These are phyloP conservation scores for Pseudozyma tsukubaensis DNA, from an alignment of 1,284 basidiomycete genomes.

Conservation along the genomic window DNA sequence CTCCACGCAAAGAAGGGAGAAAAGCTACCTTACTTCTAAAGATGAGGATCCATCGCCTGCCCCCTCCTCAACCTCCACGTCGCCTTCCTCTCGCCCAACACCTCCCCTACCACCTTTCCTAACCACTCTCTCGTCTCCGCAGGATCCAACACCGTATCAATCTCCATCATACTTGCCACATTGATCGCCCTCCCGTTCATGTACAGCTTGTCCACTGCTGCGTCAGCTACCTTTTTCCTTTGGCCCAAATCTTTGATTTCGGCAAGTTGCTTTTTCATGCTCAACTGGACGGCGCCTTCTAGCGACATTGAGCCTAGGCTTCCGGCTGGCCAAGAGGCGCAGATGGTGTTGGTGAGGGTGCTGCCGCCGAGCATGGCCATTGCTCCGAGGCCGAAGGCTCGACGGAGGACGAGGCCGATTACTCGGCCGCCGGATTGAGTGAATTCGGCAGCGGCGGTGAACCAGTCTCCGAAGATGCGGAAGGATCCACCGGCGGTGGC, in stretches of 20 bases:
- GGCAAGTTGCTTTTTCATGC: slow-evolving; percentile 51
- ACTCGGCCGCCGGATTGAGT: slow-evolving; percentile 38
- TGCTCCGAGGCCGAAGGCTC: slow-evolving; percentile 54
- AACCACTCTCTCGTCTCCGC: slow-evolving; percentile 52
- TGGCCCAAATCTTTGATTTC: slow-evolving; percentile 28
- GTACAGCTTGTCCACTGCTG: slow-evolving; percentile 42
- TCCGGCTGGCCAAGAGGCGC: slow-evolving; percentile 46
- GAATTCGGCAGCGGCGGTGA: slow-evolving; percentile 36
- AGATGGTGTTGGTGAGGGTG: slow-evolving; percentile 37
- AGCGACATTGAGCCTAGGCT: slow-evolving; percentile 47
- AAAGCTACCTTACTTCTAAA: slow-evolving; percentile 8
- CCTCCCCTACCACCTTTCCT: slow-evolving; percentile 10
- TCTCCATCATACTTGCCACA: slow-evolving; percentile 45
- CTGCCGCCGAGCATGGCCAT: slow-evolving; percentile 52
- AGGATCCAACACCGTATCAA: slow-evolving; percentile 58
- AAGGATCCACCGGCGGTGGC: slow-evolving; percentile 29
- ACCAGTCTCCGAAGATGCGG: slow-evolving; percentile 53
- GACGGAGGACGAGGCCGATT: slow-evolving; percentile 36
- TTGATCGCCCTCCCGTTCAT: slow-evolving; percentile 41
- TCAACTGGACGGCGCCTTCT: slow-evolving; percentile 50
- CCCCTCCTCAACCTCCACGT: slow-evolving; percentile 13
- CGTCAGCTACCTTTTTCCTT: slow-evolving; percentile 22
- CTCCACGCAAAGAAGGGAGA: too few species aligned
- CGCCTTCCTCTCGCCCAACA: slow-evolving; percentile 25
- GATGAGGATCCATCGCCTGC: slow-evolving; percentile 6